Base-by-base conservation (phyloP, 2,329 filamentous ascomycete genomes). In the Neurospora sp. region DNA sequence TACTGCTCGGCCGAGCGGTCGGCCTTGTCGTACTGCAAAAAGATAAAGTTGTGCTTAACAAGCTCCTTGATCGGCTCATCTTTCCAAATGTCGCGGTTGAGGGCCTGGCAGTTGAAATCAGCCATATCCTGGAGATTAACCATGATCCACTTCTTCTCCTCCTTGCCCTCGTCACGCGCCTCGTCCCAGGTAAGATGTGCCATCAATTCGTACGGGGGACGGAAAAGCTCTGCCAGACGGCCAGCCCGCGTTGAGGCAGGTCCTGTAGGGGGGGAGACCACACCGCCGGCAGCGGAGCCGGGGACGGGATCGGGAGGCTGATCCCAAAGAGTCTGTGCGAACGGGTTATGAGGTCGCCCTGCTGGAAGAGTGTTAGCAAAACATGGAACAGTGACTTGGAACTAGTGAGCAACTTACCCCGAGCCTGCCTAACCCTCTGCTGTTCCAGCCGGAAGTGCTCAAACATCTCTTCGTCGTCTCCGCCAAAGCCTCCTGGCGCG, bases 1-100 rank as follows among this genome's bases (percentile, higher is more conserved):
- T 97, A 99, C 74, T 93, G 89, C 73, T 88, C 84, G 0, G 92
- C 92, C 43, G 89, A 87, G 0, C 88, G 87, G 74, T 96, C 93
- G 73, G 93, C 89, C 80, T 97, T 97, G 74, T 90, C 89, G 82
- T 96, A 98, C 77, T 99, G 96, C 75, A 99, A 82, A 80, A 99
- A 99, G 74, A 99, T 87, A 78, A 99, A 99, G 81, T 96, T 94
- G 78, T 97, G 95, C 75, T 87, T 87, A 38, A 99, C 85, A 1
- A 96, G 88, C n/a, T 92, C 88, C 75, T 87, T 88, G 70, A 99
- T 88, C 2, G 89, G 86, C 19, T 87, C 80, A 75, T 97, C 91
- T 81, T 97, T 97, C 96, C 96, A 99, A 69, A 98, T 89, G 78
- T 99, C 96, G 65, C 96, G 88, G 78, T 99, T 99, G 19, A 99